Base-by-base conservation (phyloP, 1,284 basidiomycete species). In the Ganoderma leucocontextum region DNA sequence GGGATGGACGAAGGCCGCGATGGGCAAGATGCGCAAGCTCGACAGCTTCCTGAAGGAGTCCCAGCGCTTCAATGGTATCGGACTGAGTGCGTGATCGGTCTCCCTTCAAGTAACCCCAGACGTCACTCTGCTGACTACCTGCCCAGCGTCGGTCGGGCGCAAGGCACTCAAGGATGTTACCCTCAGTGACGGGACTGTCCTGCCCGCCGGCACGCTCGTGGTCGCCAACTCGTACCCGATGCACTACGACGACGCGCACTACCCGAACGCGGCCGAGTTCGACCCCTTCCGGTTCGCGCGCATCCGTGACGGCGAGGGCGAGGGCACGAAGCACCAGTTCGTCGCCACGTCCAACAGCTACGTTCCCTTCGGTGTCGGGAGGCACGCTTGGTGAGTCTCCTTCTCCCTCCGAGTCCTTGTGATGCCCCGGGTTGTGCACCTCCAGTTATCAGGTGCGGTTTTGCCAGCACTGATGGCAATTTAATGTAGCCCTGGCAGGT, bases 41-140 rank as follows among this genome's bases (percentile, higher is more conserved):
- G 86, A 88, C 70, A 87, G 85, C 70, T 86, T 88, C 73, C 72
- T 89, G 61, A 81, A 83, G 62, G 86, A 88, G 73, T 81, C 82
- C 1, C 80, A 81, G 67, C 78, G 86, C 12, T 67, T 80, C 52
- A 80, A 80, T 49, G 80, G 79, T 0, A 73, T 80, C 36, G 72
- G 63, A 47, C 53, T 61, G 19, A 70, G 76, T 78, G 62, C 42
- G 75, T 69, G 25, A 13, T 33, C 29, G 29, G 29, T 29, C 29
- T 29, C 36, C 42, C 33, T 9, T 12, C n/a, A n/a, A n/a, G n/a
- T n/a, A n/a, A 33, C 35, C 6, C 12, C 10, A 29, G 29, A 29
- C 29, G 29, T 29, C 29, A 29, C 29, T 29, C 29, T 39, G 29
- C 62, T 53, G n/a, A 49, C 15, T 49, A 17, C 22, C 22, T 22